Evolutionary conservation across 2,329 filamentous ascomycete genomes (phyloP), one percentile per base, ranked within the genome.

Genomic region (Penicillium sp.): DNA sequence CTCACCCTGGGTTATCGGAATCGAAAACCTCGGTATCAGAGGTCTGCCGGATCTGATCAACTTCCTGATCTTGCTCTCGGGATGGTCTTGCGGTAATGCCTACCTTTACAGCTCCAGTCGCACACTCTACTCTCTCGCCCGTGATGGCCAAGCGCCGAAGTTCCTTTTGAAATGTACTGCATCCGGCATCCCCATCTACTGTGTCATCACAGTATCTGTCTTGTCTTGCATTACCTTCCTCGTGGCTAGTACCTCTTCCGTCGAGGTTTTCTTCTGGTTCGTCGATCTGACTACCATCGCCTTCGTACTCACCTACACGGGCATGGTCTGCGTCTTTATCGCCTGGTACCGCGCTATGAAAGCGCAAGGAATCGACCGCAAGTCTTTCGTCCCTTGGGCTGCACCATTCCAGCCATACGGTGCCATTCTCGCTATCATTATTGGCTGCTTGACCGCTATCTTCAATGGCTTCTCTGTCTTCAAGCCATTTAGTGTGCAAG

Each of bases 1-100:
- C 3, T 89, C 86, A 0, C 86, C 88, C 0, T 90, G 88, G 71
- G 89, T 92, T 58, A 89, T 92, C 58, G 89, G 88, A 19, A 87
- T 88, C 53, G 80, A 83, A 19, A 83, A 85, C 27, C 86, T 89
- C 12, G 85, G 84, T 1, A 86, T 91, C 53, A 77, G 76, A 1
- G 86, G 82, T 4, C 82, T 93, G 1, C 87, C 89, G 0, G 86
- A 84, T 9, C 82, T 92, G 55, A 86, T 92, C 74, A 93, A 92
- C 71, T 85, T 87, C 36, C 79, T 91, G 23, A 87, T 93, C 63
- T 81, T 92, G 61, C 87, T 87, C 0, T 89, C 87, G 0, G 88
- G 87, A 0, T 88, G 84, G 77, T 89, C 87, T 0, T 83, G 87
- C 1, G 86, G 84, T 0, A 91, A 90, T 64, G 86, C 88, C 64